A percentile compares a stretch with the other conserved stretches of the same genome.
phyloP scores from a whole-genome alignment of 129 eudicot genomes.

The Heracleum sosnowskyi region DNA sequence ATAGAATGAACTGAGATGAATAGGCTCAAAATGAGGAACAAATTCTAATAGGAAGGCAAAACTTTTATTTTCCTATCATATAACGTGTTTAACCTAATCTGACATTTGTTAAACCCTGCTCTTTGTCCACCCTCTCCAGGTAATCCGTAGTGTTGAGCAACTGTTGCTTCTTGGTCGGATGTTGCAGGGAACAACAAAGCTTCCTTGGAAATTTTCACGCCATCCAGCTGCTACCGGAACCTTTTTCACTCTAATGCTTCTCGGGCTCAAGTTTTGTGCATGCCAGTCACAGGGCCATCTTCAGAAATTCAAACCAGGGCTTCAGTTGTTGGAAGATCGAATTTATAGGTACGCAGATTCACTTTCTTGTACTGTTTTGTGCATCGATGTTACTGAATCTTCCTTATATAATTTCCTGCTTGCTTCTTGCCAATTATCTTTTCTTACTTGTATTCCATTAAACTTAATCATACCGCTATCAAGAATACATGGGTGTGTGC shows the following conservation, averaged over 20 bases:
- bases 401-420: neutral
- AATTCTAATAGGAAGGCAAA: neutral
- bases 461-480: neutral
- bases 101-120: neutral
- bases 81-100: neutral
- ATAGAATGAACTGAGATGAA: neutral
- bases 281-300: constrained; percentile 79
- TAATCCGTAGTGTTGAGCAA: constrained; percentile 84
- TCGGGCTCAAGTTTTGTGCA: constrained; percentile 84
- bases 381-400: neutral
- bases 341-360: constrained; percentile 55
- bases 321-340: constrained; percentile 96
- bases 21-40: neutral
- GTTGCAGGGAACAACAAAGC: constrained; percentile 88
- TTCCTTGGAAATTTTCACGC: constrained; percentile 81
- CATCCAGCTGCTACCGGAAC: constrained; percentile 98
- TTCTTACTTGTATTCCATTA: neutral
- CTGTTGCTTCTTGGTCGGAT: constrained; percentile 85
- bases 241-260: constrained; percentile 90
- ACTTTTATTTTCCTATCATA: neutral
- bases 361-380: neutral
- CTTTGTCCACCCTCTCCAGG: constrained; percentile 31
- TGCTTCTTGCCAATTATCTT: neutral
- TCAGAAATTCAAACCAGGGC: constrained; percentile 63
- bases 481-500: neutral